phyloP scores from a whole-genome alignment of 192 early-diverging fungal genomes.

The Coemansia sp. region DNA sequence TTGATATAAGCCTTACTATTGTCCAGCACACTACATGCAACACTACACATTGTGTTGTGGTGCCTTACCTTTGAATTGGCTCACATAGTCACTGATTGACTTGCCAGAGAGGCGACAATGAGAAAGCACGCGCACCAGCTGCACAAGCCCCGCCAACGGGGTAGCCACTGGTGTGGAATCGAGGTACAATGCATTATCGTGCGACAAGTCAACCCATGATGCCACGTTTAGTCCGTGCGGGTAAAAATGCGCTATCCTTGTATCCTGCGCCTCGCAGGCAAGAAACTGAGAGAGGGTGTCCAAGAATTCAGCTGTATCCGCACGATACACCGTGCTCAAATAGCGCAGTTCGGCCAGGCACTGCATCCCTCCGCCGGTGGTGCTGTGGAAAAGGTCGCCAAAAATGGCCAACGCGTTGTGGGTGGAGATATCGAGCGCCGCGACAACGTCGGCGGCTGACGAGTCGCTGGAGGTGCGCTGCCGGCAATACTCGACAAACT shows the following conservation, averaged over 20 bases:
- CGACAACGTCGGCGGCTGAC: background rate
- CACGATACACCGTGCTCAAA: constrained; percentile 63
- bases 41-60: too few relatives aligned
- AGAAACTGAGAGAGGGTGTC: constrained; percentile 68
- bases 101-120: constrained; percentile 60
- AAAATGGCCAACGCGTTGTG: constrained; percentile 71
- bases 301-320: constrained; percentile 65
- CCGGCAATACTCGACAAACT: constrained; percentile 12
- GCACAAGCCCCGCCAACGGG: constrained; percentile 82
- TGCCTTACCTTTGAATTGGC: constrained; percentile 35
- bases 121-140: constrained; percentile 80
- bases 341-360: constrained; percentile 77
- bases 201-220: constrained; percentile 69
- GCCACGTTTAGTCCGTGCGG: constrained; percentile 69
- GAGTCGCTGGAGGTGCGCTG: background rate
- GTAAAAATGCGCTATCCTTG: constrained; percentile 58
- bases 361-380: constrained; percentile 40
- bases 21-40: background rate
- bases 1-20: background rate
- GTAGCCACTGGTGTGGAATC: constrained; percentile 70
- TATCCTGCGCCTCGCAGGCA: constrained; percentile 52
- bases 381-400: constrained; percentile 83
- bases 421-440: background rate
- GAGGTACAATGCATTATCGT: constrained; percentile 59
- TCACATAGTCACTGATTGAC: constrained; percentile 54